Evolutionary conservation across 306 rosid genomes (phyloP).

Genomic region (Vicia sativa): DNA sequence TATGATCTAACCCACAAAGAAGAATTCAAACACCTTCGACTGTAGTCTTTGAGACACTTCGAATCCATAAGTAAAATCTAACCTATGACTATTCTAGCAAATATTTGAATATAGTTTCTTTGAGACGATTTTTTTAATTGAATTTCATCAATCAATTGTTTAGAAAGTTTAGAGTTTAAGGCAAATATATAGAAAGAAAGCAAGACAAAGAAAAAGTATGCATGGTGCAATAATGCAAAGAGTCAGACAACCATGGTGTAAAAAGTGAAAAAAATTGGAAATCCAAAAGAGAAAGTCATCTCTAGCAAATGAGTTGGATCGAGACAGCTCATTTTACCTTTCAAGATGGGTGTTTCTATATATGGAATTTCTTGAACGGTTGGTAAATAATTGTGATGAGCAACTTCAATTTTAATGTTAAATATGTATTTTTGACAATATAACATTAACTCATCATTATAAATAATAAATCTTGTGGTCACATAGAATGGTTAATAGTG

Average conservation of each 20-base stretch:
- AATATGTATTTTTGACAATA: not conserved
- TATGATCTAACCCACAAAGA: no score
- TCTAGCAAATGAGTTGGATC: not conserved
- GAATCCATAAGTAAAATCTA: no score
- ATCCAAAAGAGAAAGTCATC: conserved; percentile 32
- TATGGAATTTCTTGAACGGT: conserved; percentile 50
- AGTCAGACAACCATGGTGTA: conserved; percentile 32
- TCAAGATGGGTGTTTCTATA: conserved; percentile 47
- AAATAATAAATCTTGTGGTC: not conserved
- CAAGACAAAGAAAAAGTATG: not conserved
- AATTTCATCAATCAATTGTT: no score
- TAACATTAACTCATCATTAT: not conserved
- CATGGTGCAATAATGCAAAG: conserved; percentile 13
- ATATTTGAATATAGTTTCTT: no score
- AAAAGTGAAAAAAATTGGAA: conserved; percentile 34
- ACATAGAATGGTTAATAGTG: conserved; percentile 11
- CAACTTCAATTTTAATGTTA: not conserved
- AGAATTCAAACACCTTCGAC: no score
- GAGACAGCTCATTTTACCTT: conserved; percentile 22
- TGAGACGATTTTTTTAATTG: no score
- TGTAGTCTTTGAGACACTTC: no score
- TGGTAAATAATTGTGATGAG: conserved; percentile 39
- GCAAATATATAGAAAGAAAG: not conserved
- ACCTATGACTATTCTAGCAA: no score
- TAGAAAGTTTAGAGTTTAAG: not conserved